A percentile compares a stretch with the other conserved stretches of the same genome.
phyloP scores from a whole-genome alignment of 2,329 filamentous ascomycete genomes.

The Botryosphaeria dothidea region DNA sequence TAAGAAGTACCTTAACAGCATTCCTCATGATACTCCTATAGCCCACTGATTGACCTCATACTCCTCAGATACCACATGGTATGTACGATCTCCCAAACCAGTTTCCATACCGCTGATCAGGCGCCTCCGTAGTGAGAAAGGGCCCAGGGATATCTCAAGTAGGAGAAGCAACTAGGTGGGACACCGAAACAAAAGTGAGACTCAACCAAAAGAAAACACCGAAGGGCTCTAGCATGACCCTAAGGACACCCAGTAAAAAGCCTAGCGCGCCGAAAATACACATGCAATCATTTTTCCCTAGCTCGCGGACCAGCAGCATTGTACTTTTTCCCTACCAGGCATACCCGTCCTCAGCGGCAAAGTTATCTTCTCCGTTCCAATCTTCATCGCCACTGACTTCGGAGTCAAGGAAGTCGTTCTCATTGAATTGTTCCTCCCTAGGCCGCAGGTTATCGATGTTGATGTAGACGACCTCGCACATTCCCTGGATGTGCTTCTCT shows the following conservation, averaged over 20 bases:
- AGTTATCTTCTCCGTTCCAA: slow-evolving; percentile 59
- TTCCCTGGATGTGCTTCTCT: slow-evolving; percentile 59
- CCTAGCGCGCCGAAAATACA: no score
- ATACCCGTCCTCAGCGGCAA: slow-evolving; percentile 38
- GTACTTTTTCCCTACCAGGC: slow-evolving; percentile 31
- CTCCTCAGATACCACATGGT: neutral
- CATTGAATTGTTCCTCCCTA: slow-evolving; percentile 66
- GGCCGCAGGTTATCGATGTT: slow-evolving; percentile 76
- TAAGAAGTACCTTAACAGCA: neutral
- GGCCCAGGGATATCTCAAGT: neutral
- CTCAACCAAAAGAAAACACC: neutral
- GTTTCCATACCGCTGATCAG: neutral
- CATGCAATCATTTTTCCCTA: no score
- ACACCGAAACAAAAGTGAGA: neutral
- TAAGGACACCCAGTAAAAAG: no score
- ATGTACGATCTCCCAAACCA: neutral
- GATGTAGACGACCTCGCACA: slow-evolving; percentile 70
- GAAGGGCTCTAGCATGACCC: neutral
- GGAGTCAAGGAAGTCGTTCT: slow-evolving; percentile 70
- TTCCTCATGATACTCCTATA: neutral
- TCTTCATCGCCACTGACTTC: slow-evolving; percentile 60
- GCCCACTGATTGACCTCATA: no score
- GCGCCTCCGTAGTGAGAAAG: neutral
- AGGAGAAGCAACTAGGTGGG: neutral
- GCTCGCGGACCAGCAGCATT: neutral